A percentile compares a stretch with the other conserved stretches of the same genome.
These are phyloP conservation scores for Austroboletus festivus DNA, from an alignment of 768 basidiomycete genomes.

Conservation along the genomic window DNA sequence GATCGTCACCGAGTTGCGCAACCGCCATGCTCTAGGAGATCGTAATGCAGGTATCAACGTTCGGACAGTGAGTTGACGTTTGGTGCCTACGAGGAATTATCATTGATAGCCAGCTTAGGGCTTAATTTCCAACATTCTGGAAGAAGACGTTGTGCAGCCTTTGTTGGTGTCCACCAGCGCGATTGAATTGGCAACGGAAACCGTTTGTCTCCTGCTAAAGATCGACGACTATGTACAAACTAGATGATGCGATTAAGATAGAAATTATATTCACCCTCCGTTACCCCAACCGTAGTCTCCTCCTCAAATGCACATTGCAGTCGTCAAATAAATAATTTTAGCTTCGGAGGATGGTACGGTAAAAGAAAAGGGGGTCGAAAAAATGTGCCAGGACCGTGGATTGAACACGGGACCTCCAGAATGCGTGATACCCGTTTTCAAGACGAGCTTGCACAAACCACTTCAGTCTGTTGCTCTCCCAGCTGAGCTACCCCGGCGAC, in stretches of 20 bases:
- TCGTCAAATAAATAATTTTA: no score
- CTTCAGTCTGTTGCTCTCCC: constrained; percentile 78
- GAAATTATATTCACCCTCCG: no score
- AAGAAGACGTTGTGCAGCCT: constrained; percentile 97
- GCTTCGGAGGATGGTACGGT: no score
- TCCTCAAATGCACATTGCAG: no score
- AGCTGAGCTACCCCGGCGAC: constrained; percentile 67
- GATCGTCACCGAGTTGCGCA: constrained; percentile 97
- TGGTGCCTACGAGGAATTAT: neutral
- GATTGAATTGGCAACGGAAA: constrained; percentile 92
- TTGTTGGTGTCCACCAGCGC: constrained; percentile 94
- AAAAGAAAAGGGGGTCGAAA: no score
- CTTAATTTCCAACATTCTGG: constrained; percentile 93
- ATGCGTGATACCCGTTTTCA: no score
- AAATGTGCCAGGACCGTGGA: constrained; percentile 67
- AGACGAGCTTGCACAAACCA: no score
- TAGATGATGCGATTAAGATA: constrained; percentile 40
- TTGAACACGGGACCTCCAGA: constrained; percentile 80
- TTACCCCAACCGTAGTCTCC: no score
- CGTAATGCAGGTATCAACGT: constrained; percentile 97
- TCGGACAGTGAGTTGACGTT: constrained; percentile 65
- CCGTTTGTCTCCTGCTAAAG: constrained; percentile 92
- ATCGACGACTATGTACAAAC: constrained; percentile 93
- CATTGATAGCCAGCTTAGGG: constrained; percentile 50
- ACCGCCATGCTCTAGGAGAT: constrained; percentile 94